Evolutionary conservation across 2,329 filamentous ascomycete species (phyloP), one percentile per base, ranked within the genome.

Genomic region (Verticillium isaacii): DNA sequence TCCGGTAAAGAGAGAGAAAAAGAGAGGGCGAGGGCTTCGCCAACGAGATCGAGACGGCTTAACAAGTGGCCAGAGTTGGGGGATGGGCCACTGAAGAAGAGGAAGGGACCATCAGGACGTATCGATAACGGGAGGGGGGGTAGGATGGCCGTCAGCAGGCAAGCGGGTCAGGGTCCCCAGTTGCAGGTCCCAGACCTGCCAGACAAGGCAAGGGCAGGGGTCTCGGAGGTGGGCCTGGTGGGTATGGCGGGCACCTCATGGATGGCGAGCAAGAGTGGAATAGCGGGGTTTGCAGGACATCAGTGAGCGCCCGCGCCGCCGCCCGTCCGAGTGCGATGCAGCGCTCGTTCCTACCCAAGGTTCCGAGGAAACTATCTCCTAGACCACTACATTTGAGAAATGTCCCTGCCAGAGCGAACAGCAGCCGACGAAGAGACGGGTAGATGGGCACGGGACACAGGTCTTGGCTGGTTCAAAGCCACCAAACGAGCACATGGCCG

Each of bases 81-180:
- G 57, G 57, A 50, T 19, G 37, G 41, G 37, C 37, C 37, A 36
- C 34, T 57, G 32, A 57, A 37, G 34, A 37, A 36, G 55, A 57
- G 50, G 36, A 57, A 58, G 36, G 55, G 36, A 32, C 57, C 14
- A 50, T 32, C 15, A 41, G 57, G 25, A 32, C 57, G 37, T 58
- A 58, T 58, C 57, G 57, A 58, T 58, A 58, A 58, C 23, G 36
- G 37, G 39, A 25, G 45, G 19, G 39, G 39, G 45, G 29, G 29
- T 19, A 50, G 45, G 57, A 57, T 39, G 57, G 57, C 50, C 39
- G 39, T 58, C 57, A 50, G 57, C 57, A 50, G 57, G 45, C 25
- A 41, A 41, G 57, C 29, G 57, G 57, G 32, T 50, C 57, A 58
- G 57, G 57, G 57, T 58, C 23, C 29, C 23, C 45, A 32, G 45